A percentile compares a stretch with the other conserved stretches of the same genome.
Evolutionary conservation across 352 stramenopile genomes (phyloP).

Genomic region (Phytophthora capsici): DNA sequence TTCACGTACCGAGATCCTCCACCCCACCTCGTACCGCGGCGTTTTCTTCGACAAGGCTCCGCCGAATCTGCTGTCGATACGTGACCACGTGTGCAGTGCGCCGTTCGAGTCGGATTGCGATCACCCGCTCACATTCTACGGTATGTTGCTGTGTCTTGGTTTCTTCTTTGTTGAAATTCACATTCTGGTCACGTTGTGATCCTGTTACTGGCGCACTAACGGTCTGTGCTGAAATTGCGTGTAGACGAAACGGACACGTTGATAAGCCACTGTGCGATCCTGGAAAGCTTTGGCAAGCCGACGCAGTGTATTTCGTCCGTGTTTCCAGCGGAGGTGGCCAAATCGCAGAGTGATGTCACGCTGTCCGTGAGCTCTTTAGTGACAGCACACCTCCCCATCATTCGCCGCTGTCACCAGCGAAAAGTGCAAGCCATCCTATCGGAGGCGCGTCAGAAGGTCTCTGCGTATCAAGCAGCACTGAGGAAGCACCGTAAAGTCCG

Average conservation of each 20-base stretch:
- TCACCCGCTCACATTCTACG: constrained; percentile 40
- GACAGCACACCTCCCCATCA: constrained; percentile 30
- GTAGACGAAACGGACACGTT: constrained; percentile 40
- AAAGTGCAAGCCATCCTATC: constrained; percentile 38
- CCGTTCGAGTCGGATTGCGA: constrained; percentile 30
- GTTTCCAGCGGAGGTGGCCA: constrained; percentile 25
- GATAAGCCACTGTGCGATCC: constrained; percentile 31
- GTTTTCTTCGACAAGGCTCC: constrained; percentile 30
- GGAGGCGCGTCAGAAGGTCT: constrained; percentile 36
- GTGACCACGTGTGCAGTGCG: constrained; percentile 1
- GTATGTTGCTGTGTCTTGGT: constrained; percentile 22
- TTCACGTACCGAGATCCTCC: constrained; percentile 14
- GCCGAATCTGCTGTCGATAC: constrained; percentile 25
- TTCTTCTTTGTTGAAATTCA: not conserved
- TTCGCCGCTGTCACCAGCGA: constrained; percentile 34
- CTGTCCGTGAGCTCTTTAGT: constrained; percentile 35
- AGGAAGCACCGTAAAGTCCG: constrained; percentile 8
- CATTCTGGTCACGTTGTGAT: not conserved
- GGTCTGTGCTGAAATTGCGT: constrained; percentile 14
- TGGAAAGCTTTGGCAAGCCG: constrained; percentile 46
- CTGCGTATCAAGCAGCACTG: constrained; percentile 24
- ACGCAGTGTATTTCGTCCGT: constrained; percentile 41
- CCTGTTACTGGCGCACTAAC: constrained; percentile 5
- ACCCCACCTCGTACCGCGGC: constrained; percentile 42
- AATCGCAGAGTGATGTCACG: constrained; percentile 39